Conservation (phyloP, 352 stramenopile species). For the Discostella stelligera region DNA sequence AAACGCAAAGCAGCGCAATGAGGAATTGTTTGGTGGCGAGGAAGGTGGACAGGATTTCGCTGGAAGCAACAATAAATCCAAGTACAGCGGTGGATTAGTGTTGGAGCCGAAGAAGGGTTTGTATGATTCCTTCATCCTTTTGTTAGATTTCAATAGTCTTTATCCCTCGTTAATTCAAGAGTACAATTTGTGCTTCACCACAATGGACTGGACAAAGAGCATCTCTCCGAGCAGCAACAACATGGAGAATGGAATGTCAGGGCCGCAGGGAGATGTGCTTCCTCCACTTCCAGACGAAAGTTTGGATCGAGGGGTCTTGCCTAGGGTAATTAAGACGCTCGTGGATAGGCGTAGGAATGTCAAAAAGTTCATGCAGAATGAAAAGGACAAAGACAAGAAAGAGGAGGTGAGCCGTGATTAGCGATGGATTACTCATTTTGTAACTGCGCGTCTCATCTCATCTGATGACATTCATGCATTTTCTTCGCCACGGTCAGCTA, state of each 20-base stretch:
- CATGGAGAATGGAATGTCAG: constrained; percentile 55
- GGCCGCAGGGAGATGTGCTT: constrained; percentile 72
- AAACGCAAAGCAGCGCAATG: constrained; percentile 55
- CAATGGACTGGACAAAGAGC: constrained; percentile 87
- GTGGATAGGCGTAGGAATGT: constrained; percentile 96
- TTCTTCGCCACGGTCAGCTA: constrained; percentile 76
- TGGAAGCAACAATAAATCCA: constrained; percentile 82
- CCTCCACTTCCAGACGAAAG: constrained; percentile 86
- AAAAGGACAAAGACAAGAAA: constrained; percentile 88
- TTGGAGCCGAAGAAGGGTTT: constrained; percentile 99
- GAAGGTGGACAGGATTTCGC: constrained; percentile 20
- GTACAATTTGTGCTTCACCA: constrained; percentile 99
- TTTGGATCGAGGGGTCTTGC: constrained; percentile 90
- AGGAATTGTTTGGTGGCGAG: constrained; percentile 34
- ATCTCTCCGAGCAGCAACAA: constrained; percentile 75
- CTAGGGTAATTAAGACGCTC: constrained; percentile 95
- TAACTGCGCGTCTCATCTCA: background rate
- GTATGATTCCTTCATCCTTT: constrained; percentile 99
- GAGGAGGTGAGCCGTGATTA: constrained; percentile 66
- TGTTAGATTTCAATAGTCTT: constrained; percentile 99
- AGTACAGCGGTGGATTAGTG: constrained; percentile 98
- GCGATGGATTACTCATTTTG: constrained; percentile 4
- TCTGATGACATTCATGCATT: no score
- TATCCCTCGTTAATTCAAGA: constrained; percentile 99
- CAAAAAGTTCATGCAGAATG: constrained; percentile 95